Percentiles rank a stretch among this genome's conserved stretches.
These are phyloP conservation scores for Boletus sp. DNA, from an alignment of 768 basidiomycete genomes.

Conservation along the genomic window DNA sequence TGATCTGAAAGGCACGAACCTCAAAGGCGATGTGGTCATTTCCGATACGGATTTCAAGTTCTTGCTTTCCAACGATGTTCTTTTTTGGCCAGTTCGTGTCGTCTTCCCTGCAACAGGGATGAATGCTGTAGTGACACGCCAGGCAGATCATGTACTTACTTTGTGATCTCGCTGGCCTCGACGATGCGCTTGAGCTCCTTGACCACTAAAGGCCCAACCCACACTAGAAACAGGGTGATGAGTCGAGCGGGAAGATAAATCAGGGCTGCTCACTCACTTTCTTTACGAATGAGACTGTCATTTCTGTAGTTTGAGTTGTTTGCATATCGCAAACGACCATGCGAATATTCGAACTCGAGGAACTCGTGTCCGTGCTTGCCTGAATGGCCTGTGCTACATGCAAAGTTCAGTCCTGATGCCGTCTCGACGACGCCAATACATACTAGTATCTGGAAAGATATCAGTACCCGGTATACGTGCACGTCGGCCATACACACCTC, in stretches of 20 bases:
- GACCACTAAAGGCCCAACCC: constrained; percentile 86
- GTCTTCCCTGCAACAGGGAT: constrained; percentile 74
- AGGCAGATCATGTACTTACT: constrained; percentile 44
- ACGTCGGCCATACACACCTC: constrained; percentile 43
- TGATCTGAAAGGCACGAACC: constrained; percentile 42
- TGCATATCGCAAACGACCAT: constrained; percentile 94
- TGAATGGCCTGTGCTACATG: constrained; percentile 79
- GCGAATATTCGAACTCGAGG: constrained; percentile 96
- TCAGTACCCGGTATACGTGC: constrained; percentile 13
- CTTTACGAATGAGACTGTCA: constrained; percentile 97
- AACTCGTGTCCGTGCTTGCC: constrained; percentile 98
- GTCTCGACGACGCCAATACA: constrained; percentile 18
- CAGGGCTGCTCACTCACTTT: constrained; percentile 63
- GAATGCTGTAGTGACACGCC: not conserved
- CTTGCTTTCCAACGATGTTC: constrained; percentile 98
- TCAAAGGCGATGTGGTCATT: constrained; percentile 97
- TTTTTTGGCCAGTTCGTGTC: constrained; percentile 99
- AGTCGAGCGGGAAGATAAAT: not conserved
- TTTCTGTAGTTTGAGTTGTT: constrained; percentile 99
- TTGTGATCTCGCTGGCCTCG: constrained; percentile 89
- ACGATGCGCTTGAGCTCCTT: constrained; percentile 95
- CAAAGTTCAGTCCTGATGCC: not conserved
- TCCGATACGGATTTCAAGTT: constrained; percentile 91
- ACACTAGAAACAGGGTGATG: constrained; percentile 58
- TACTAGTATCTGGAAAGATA: constrained; percentile 48